Conservation (phyloP, 768 basidiomycete species). For the Xerocomellus intermedius region DNA sequence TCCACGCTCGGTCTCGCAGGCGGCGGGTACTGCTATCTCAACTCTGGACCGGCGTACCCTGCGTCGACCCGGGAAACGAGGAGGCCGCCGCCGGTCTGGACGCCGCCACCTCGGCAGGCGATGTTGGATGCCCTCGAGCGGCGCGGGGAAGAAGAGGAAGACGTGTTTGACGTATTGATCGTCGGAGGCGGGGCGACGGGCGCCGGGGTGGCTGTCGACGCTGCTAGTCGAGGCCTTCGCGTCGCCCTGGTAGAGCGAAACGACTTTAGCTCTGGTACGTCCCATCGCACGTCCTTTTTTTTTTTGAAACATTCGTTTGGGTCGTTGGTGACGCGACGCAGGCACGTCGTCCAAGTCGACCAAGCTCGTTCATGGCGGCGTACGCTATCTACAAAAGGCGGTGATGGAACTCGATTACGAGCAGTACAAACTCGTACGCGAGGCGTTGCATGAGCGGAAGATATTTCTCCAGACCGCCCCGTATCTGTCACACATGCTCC, state of each 20-base stretch:
- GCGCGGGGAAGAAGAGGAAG: conserved; percentile 40
- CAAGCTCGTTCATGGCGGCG: conserved; percentile 97
- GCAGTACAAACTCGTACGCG: conserved; percentile 94
- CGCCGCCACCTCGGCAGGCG: conserved; percentile 64
- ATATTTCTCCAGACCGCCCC: conserved; percentile 97
- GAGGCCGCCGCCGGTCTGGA: conserved; percentile 78
- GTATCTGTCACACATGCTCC: conserved; percentile 88
- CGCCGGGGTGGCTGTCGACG: conserved; percentile 94
- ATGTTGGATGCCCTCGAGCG: conserved; percentile 56
- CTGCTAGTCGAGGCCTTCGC: conserved; percentile 85
- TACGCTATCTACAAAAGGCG: conserved; percentile 96
- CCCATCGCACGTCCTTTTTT: neutral
- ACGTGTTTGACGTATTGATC: conserved; percentile 77
- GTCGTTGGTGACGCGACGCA: conserved; percentile 23
- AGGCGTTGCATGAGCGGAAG: conserved; percentile 87
- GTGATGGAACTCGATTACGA: conserved; percentile 94
- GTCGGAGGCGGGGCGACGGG: conserved; percentile 97
- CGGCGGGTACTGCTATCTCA: conserved; percentile 68
- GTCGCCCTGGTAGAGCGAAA: conserved; percentile 93
- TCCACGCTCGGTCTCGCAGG: conserved; percentile 53
- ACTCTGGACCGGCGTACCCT: conserved; percentile 70
- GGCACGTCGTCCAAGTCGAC: conserved; percentile 97
- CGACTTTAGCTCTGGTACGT: conserved; percentile 84
- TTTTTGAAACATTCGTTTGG: neutral
- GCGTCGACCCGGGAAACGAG: conserved; percentile 61